Conservation (phyloP, 108 stramenopile genomes). For the Discostella stelligeroides region DNA sequence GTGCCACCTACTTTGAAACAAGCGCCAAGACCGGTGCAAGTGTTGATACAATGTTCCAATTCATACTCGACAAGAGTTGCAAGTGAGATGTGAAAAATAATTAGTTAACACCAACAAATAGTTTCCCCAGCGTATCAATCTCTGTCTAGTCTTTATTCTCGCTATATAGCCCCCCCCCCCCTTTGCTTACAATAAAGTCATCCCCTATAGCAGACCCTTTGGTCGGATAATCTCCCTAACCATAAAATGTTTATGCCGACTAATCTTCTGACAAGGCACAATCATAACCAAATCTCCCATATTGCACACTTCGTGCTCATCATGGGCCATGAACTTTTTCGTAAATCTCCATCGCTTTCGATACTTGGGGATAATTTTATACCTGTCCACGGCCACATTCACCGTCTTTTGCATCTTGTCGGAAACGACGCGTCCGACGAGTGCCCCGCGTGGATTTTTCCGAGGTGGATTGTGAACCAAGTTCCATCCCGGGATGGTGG, state of each 20-base stretch:
- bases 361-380: slow-evolving; percentile 74
- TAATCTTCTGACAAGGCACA: slow-evolving; percentile 84
- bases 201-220: slow-evolving; percentile 76
- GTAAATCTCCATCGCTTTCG: slow-evolving; percentile 71
- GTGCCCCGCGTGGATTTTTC: slow-evolving; percentile 67
- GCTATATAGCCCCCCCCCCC: no score
- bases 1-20: slow-evolving; percentile 70
- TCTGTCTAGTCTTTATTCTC: neutral
- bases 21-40: slow-evolving; percentile 64
- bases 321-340: slow-evolving; percentile 92
- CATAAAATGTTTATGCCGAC: slow-evolving; percentile 87
- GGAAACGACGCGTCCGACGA: slow-evolving; percentile 85
- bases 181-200: no score
- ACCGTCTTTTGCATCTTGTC: slow-evolving; percentile 91
- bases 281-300: slow-evolving; percentile 89
- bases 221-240: slow-evolving; percentile 78
- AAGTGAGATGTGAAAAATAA: no score
- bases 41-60: slow-evolving; percentile 63
- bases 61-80: slow-evolving; percentile 36
- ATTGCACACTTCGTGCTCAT: slow-evolving; percentile 83
- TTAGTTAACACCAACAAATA: no score
- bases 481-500: slow-evolving; percentile 77
- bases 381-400: slow-evolving; percentile 89
- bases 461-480: slow-evolving; percentile 81
- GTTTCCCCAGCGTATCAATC: no score